Evolutionary conservation across 2,329 filamentous ascomycete species (phyloP).

Genomic region (Diplodia seriata): DNA sequence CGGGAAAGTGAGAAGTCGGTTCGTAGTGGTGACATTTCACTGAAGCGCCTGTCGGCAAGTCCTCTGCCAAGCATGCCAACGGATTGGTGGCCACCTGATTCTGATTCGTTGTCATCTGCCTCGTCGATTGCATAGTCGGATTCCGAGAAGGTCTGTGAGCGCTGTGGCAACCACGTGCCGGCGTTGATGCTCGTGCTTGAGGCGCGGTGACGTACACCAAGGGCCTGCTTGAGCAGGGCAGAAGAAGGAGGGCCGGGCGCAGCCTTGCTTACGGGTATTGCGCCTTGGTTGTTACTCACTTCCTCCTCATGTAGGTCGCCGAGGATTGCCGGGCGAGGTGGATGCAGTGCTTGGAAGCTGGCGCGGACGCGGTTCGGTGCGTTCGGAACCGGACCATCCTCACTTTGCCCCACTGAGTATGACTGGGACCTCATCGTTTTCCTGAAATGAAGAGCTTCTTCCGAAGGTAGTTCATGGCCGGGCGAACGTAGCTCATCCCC

Average conservation of each 20-base stretch:
- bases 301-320: constrained; percentile 61
- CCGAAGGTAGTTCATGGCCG: constrained; percentile 16
- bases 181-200: constrained; percentile 32
- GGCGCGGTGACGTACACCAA: constrained; percentile 29
- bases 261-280: constrained; percentile 26
- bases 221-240: constrained; percentile 31
- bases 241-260: constrained; percentile 19
- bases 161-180: constrained; percentile 35
- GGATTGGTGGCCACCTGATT: constrained; percentile 14
- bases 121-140: constrained; percentile 77
- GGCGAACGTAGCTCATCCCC: constrained; percentile 28
- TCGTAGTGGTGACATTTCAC: constrained; percentile 41
- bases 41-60: constrained; percentile 29
- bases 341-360: constrained; percentile 71
- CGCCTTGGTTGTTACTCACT: constrained; percentile 19
- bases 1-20: constrained; percentile 45
- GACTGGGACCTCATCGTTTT: constrained; percentile 96
- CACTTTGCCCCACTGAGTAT: constrained; percentile 91
- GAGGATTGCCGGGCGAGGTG: constrained; percentile 77
- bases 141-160: constrained; percentile 46
- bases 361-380: constrained; percentile 40
- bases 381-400: constrained; percentile 50
- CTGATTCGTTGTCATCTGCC: constrained; percentile 62
- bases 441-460: constrained; percentile 18
- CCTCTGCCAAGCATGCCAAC: constrained; percentile 18